Base-by-base conservation (phyloP, 2,329 filamentous ascomycete species). In the Paraphoma chrysanthemicola region DNA sequence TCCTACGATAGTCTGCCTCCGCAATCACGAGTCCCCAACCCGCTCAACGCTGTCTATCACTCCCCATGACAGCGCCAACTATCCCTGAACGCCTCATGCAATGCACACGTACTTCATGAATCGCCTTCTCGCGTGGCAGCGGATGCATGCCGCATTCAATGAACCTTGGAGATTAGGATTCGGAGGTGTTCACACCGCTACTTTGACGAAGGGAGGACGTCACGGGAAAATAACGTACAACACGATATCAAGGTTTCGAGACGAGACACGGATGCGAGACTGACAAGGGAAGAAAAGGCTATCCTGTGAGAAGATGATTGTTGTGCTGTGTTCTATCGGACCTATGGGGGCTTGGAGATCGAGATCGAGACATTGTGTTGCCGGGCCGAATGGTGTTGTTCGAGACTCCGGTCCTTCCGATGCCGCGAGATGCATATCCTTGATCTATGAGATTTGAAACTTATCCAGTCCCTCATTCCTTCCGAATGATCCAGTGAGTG, bases 171-270 rank as follows among this genome's bases (percentile, higher is more conserved):
- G 39, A 12, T 12, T 16, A 16, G 11, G 23, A 23, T 23, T 23
- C 23, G 23, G 23, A 12, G 30, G 30, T 17, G 36, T 18, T 4
- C 43, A 57, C 66, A 68, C 66, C 66, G 66, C 66, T 67, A 65
- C 56, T 66, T 62, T 63, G 60, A 55, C 63, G 58, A 45, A 46
- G 44, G 18, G 7, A 3, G 14, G 39, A 33, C 49, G 53, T 59
- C 51, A 53, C 54, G 18, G 18, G 30, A 5, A 18, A 11, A 17
- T 45, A 23, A 23, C 23, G 23, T 23, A 23, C 23, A 23, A 23
- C 23, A 23, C 23, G 36, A 23, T 31, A 36, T 36, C 33, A 17
- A 17, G 39, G 16, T 42, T n/a, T 16, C 14, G 39, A n/a, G 16
- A 17, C 14, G n/a, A 42, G 39, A 3, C 16, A n/a, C 14, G 39